Conservation (phyloP, 2,329 filamentous ascomycete genomes). For the Beauveria medogensis region DNA sequence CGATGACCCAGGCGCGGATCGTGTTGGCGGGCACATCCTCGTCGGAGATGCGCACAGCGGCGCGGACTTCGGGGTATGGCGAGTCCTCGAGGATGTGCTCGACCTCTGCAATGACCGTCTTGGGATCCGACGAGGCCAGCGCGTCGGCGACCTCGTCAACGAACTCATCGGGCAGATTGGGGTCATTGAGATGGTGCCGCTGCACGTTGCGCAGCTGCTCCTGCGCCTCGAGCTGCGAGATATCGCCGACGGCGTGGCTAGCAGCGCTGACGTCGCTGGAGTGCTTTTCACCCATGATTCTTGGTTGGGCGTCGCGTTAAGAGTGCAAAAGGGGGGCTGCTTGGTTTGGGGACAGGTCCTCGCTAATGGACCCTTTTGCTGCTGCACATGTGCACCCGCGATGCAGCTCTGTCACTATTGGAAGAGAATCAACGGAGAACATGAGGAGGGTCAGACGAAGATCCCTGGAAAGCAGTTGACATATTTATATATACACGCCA, state of each 20-base stretch:
- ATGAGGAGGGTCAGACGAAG: not conserved
- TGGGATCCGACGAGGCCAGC: slow-evolving; percentile 40
- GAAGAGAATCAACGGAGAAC: not conserved
- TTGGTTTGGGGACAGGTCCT: not conserved
- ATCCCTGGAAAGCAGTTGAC: not conserved
- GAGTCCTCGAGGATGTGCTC: slow-evolving; percentile 37
- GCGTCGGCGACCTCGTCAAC: slow-evolving; percentile 49
- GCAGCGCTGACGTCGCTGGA: not conserved
- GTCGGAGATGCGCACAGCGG: slow-evolving; percentile 10
- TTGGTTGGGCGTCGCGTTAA: not conserved
- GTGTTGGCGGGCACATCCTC: slow-evolving; percentile 21
- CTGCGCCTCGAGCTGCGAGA: slow-evolving; percentile 6
- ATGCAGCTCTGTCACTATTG: not conserved
- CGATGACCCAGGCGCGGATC: slow-evolving; percentile 36
- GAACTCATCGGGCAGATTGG: slow-evolving; percentile 41
- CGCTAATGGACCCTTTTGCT: not conserved
- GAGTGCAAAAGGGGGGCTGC: not conserved
- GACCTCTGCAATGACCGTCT: slow-evolving; percentile 73
- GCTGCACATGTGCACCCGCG: not conserved
- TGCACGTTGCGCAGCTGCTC: slow-evolving; percentile 22
- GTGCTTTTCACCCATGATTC: not conserved
- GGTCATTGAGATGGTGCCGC: slow-evolving; percentile 42
- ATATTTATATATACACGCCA: not conserved
- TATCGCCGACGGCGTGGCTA: not conserved
- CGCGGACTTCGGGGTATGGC: slow-evolving; percentile 12